phyloP scores from a whole-genome alignment of 768 basidiomycete species.

The Leccinellum albellum region DNA sequence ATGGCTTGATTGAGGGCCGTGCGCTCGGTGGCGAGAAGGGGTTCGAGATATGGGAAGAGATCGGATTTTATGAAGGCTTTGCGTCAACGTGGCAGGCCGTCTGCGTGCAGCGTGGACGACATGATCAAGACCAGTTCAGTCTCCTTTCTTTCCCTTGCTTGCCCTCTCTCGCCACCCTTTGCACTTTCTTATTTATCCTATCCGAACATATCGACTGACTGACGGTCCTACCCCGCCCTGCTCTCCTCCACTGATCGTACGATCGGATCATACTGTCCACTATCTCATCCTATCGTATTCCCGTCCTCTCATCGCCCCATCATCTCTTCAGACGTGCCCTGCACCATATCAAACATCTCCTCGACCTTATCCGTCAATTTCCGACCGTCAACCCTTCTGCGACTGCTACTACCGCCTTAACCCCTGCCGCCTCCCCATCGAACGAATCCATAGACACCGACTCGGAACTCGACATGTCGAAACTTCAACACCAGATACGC shows the following conservation, averaged over 20 bases:
- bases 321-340: conserved; percentile 49
- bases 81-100: conserved; percentile 67
- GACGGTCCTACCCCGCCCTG: neutral
- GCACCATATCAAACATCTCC: conserved; percentile 64
- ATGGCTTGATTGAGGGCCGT: conserved; percentile 88
- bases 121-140: conserved; percentile 13
- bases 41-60: conserved; percentile 96
- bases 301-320: too few relatives aligned
- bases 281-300: too few relatives aligned
- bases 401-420: conserved; percentile 21
- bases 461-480: conserved; percentile 56
- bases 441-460: conserved; percentile 32
- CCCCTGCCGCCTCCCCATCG: too few relatives aligned
- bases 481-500: conserved; percentile 78
- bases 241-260: neutral
- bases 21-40: conserved; percentile 86
- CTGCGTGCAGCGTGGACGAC: conserved; percentile 31
- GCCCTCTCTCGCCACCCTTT: too few relatives aligned
- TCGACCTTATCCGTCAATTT: conserved; percentile 70
- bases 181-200: too few relatives aligned
- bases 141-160: too few relatives aligned
- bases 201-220: neutral
- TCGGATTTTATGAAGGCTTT: conserved; percentile 90
- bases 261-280: neutral
- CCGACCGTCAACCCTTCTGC: conserved; percentile 70